Base-by-base conservation (phyloP, 2,329 filamentous ascomycete species). In the Penicillium concentricum region DNA sequence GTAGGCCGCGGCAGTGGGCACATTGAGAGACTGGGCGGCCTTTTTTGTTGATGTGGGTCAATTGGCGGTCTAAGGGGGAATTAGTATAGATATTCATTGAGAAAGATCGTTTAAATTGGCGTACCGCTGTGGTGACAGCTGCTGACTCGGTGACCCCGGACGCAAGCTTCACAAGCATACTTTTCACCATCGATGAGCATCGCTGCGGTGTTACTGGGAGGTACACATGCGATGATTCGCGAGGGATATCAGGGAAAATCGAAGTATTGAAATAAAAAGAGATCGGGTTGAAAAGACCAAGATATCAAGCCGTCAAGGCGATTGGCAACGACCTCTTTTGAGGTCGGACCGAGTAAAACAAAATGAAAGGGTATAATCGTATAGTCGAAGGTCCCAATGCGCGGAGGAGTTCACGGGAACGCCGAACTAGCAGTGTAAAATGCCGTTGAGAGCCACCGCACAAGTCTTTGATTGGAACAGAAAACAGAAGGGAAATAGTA, bases 11-110 rank as follows among this genome's bases (percentile, higher is more conserved):
- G 79, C 94, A 99, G 79, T 99, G 94, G 67, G 91, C 86, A 79
- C 94, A 99, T 87, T 99, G 94, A 69, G 94, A 96, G 67, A 97
- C 92, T 61, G 94, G 94, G 59, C 93, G 90, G 71, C 93, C 93
- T 81, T 97, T 97, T 77, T 96, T 96, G 78, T 95, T 95, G 80
- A 97, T 96, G 75, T 96, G 91, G 72, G 91, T 89, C 64, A 97
- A 84, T 64, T 90, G 90, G 66, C 93, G 91, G 76, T 97, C 94
- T 96, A 70, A 35, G 38, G 34, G 24, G 59, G 56, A 56, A 38
- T 56, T 56, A 65, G 57, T 58, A 64, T 50, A 15, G 32, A 34
- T n/a, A 13, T 26, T 26, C 34, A n/a, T 34, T 34, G 41, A 42
- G 41, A 42, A 24, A 37, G 26, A 46, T 51, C 39, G 43, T n/a